phyloP scores from a whole-genome alignment of 805 yeast genomes.

The Saccharomycopsis sp. region DNA sequence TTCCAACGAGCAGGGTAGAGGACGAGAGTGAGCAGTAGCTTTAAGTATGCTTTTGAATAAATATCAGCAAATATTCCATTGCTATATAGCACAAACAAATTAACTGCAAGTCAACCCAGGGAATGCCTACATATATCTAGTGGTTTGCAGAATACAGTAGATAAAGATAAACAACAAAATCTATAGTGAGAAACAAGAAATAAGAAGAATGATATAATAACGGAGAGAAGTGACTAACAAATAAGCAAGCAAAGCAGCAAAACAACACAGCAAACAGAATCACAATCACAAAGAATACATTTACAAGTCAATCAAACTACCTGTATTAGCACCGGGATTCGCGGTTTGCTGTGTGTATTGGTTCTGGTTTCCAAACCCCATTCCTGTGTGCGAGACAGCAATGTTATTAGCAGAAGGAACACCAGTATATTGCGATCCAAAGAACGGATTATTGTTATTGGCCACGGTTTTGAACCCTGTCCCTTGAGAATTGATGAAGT shows the following conservation, averaged over 20 bases:
- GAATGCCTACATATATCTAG: too few species aligned
- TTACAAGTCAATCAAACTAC: constrained; percentile 17
- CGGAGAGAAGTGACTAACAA: neutral
- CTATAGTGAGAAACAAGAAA: too few species aligned
- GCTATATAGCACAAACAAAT: too few species aligned
- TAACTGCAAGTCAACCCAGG: too few species aligned
- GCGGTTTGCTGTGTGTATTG: constrained; percentile 1
- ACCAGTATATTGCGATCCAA: constrained; percentile 66
- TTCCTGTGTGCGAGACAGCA: constrained; percentile 79
- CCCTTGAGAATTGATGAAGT: constrained; percentile 82
- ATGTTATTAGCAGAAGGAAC: constrained; percentile 58
- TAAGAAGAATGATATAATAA: too few species aligned
- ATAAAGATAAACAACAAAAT: too few species aligned
- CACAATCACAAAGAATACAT: neutral
- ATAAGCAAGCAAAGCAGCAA: neutral
- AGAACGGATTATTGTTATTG: constrained; percentile 34
- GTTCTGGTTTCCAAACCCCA: constrained; percentile 74
- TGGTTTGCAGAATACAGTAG: too few species aligned
- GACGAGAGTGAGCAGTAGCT: too few species aligned
- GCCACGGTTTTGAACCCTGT: constrained; percentile 59
- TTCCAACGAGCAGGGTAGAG: too few species aligned
- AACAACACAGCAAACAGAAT: neutral
- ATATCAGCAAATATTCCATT: too few species aligned
- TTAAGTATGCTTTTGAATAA: too few species aligned
- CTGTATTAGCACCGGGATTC: constrained; percentile 7